Base-by-base conservation (phyloP, 2,329 filamentous ascomycete genomes). In the Cladorrhinum sp. region DNA sequence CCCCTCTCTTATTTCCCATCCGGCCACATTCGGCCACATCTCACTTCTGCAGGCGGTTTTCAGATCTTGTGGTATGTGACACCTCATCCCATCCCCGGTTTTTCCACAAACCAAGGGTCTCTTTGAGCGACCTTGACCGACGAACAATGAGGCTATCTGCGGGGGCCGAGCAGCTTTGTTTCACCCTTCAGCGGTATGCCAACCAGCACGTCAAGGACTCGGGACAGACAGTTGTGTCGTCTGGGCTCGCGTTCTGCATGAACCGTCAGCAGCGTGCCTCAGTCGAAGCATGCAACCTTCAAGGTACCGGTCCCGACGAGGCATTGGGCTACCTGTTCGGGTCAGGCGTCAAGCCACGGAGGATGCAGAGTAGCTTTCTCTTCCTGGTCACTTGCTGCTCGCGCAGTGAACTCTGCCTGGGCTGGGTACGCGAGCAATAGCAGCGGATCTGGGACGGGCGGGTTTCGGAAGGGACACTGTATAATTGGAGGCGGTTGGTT, bases 1-100 rank as follows among this genome's bases (percentile, higher is more conserved):
- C 4, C n/a, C 16, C 42, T 18, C 42, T 21, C 16, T 16, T 16
- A 20, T 10, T 16, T 36, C 33, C 33, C 33, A 12, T 16, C 33
- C 12, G 33, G 33, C 72, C 70, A 70, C 70, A 64, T 65, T 63
- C 65, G 68, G 57, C 67, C 68, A 69, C 68, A 67, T 70, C 64
- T 68, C 65, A 67, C 60, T 62, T 70, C 68, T 68, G 42, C 42
- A 46, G 71, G 71, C 70, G 69, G 70, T 71, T 73, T 67, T 66
- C 69, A 79, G 79, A 82, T 82, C 79, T 78, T 78, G 80, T 82
- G 73, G 69, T 71, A 81, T 76, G 76, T 80, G 78, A 80, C 75
- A 74, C 68, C 72, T 79, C 74, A 75, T 66, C 64, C 60, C 53
- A 48, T 61, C 59, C 63, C 71, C 71, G 71, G 67, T 49, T 66